Conservation (phyloP, 73 alveolate species). For the Tetrahymena borealis region DNA sequence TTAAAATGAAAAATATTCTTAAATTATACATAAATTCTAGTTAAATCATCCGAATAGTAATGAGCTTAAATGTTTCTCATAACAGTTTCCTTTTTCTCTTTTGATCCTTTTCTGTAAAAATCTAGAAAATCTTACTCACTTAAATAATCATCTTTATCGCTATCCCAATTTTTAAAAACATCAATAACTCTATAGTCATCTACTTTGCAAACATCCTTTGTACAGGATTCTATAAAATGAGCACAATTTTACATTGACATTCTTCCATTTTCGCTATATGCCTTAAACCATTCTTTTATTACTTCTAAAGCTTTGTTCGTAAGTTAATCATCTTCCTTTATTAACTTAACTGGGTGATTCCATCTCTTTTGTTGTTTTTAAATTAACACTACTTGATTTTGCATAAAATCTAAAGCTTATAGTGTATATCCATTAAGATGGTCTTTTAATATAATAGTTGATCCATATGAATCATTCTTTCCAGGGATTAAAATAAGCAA, state of each 20-base stretch:
- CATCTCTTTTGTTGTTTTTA: neutral
- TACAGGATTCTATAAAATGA: neutral
- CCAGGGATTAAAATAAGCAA: neutral
- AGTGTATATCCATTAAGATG: neutral
- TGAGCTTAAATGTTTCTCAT: neutral
- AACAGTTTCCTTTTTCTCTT: neutral
- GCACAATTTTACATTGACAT: neutral
- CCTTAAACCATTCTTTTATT: neutral
- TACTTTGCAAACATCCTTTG: neutral
- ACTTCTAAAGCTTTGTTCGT: neutral
- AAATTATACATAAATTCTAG: neutral
- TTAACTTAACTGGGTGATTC: neutral
- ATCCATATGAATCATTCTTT: neutral
- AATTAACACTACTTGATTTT: neutral
- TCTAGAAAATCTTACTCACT: neutral
- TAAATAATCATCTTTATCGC: neutral
- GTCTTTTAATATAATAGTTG: neutral
- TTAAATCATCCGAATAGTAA: neutral
- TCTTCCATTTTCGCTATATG: neutral
- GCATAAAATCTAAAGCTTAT: neutral
- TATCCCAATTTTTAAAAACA: neutral
- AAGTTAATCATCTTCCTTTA: neutral
- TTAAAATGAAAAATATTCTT: neutral
- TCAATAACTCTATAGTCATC: neutral
- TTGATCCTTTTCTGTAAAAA: neutral